Evolutionary conservation across 2,329 filamentous ascomycete species (phyloP).

Genomic region (Aulographum hederae): DNA sequence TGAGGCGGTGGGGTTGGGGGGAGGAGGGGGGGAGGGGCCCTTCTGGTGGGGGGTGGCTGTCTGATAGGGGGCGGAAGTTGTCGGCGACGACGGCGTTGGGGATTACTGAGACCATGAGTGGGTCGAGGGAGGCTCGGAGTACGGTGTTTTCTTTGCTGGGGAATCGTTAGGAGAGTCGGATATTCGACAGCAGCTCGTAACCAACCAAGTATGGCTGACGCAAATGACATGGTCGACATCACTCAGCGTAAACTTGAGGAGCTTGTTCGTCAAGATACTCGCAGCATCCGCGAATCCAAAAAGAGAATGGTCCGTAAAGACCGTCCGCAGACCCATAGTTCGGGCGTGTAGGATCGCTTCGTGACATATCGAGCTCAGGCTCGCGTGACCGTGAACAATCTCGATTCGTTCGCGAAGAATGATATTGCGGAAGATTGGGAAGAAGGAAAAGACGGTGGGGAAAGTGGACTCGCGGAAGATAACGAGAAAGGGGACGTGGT

Average conservation of each 20-base stretch:
- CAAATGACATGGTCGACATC: constrained; percentile 98
- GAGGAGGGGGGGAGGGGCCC: constrained; percentile 7
- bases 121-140: constrained; percentile 80
- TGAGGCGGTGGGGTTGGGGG: constrained; percentile 37
- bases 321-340: constrained; percentile 89
- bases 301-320: constrained; percentile 93
- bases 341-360: constrained; percentile 88
- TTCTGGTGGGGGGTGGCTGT: background rate
- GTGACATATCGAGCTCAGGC: constrained; percentile 80
- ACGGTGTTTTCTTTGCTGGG: constrained; percentile 95
- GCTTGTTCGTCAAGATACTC: constrained; percentile 91
- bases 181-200: constrained; percentile 1
- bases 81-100: constrained; percentile 95
- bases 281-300: constrained; percentile 95
- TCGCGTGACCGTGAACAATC: constrained; percentile 95
- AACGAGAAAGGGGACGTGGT: constrained; percentile 89
- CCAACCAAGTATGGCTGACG: constrained; percentile 92
- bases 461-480: constrained; percentile 90
- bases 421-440: constrained; percentile 93
- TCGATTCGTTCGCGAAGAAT: constrained; percentile 86
- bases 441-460: constrained; percentile 96
- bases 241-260: constrained; percentile 87
- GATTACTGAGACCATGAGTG: constrained; percentile 93
- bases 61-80: constrained; percentile 62
- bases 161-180: too few species aligned